A percentile compares a stretch with the other conserved stretches of the same genome.
Conservation (phyloP, 768 basidiomycete species). For the Amanita pseudoporphyria region DNA sequence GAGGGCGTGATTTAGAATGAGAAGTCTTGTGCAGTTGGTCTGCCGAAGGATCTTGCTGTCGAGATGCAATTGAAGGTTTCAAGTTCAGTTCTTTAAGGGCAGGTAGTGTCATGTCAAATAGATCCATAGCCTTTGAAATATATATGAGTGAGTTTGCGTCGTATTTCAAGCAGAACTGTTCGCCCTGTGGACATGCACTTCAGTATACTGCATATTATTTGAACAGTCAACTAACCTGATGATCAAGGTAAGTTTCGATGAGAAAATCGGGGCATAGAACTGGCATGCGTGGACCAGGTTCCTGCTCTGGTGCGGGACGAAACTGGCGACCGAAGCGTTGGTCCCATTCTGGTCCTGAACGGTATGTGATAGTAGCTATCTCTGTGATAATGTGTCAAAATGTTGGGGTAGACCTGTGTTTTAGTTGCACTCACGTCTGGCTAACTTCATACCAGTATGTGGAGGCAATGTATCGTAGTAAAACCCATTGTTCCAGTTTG, state of each 20-base stretch:
- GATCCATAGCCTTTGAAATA: constrained; percentile 98
- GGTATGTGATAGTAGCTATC: constrained; percentile 98
- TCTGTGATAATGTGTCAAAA: constrained; percentile 35
- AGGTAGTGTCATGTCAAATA: constrained; percentile 88
- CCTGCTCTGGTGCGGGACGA: constrained; percentile 30
- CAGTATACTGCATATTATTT: constrained; percentile 18
- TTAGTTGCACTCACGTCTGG: constrained; percentile 54
- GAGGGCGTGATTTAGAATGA: constrained; percentile 62
- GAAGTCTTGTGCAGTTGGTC: constrained; percentile 28
- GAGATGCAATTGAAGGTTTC: constrained; percentile 18
- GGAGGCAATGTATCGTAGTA: constrained; percentile 95
- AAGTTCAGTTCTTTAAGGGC: constrained; percentile 66
- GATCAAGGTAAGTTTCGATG: constrained; percentile 98
- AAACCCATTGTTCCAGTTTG: constrained; percentile 98
- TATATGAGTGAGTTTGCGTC: constrained; percentile 99
- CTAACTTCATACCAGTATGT: constrained; percentile 97
- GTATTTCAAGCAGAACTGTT: constrained; percentile 96
- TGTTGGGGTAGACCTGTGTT: background rate
- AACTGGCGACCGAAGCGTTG: constrained; percentile 86
- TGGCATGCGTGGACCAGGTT: constrained; percentile 37
- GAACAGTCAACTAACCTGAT: constrained; percentile 66
- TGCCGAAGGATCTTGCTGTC: constrained; percentile 13
- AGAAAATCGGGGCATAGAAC: constrained; percentile 94
- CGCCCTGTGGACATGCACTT: constrained; percentile 47
- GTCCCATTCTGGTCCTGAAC: constrained; percentile 99